Evolutionary conservation across 2,329 filamentous ascomycete genomes (phyloP), one percentile per base, ranked within the genome.

Genomic region (Pyrenophora graminea): DNA sequence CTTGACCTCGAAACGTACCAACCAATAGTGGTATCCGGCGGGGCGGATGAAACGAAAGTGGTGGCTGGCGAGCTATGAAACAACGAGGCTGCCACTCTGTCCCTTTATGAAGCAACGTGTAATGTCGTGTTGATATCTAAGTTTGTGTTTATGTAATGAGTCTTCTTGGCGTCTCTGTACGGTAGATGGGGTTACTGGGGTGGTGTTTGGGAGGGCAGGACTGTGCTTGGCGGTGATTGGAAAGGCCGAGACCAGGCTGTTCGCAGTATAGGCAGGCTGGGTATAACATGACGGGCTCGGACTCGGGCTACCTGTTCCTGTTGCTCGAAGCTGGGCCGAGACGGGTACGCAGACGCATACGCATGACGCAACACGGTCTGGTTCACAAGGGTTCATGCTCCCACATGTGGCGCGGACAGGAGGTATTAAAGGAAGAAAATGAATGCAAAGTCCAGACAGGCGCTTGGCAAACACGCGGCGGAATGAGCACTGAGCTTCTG

Each of bases 1-100:
- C 66, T 82, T 53, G 79, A 81, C 57, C 64, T 82, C 57, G 78
- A 81, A 66, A 64, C 61, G 18, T 79, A 75, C 69, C 45, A 53
- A 55, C 61, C 68, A 6, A 48, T 61, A 41, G 48, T 59, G 49
- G 45, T 61, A 40, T 51, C 55, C 34, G 62, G 51, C 17, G 50
- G 45, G 15, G 47, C 41, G 21, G 40, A 33, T 47, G 48, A 45
- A 39, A 50, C 40, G 21, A 18, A 45, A 6, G 33, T 6, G 42
- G 43, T 46, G 23, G 42, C 21, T 10, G 46, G 40, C 6, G 51
- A 61, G 48, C 44, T 53, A 32, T 56, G 61, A 54, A 36, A 48
- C 32, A 27, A 39, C 44, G 39, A 53, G 36, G 21, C 10, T 31
- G 27, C 9, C 27, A 12, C 27, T 30, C 27, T 39, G 25, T 49